A percentile compares a stretch with the other conserved stretches of the same genome.
These are phyloP conservation scores for Blastobotrys serpentis DNA, from an alignment of 1,139 yeast genomes.

Conservation along the genomic window DNA sequence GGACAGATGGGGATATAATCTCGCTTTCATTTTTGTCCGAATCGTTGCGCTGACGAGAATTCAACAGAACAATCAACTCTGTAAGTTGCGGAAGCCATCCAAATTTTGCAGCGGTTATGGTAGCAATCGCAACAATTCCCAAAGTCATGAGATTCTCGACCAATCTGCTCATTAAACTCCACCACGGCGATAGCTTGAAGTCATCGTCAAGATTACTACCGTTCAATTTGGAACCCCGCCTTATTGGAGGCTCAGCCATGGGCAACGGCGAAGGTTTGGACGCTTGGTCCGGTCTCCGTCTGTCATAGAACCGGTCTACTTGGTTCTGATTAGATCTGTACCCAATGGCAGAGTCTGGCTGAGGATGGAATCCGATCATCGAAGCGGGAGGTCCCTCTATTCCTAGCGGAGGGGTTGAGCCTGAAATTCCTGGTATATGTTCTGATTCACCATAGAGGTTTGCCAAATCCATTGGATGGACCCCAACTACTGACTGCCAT, in stretches of 20 bases:
- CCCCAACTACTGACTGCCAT: conserved; percentile 35
- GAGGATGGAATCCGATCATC: conserved; percentile 11
- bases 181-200: conserved; percentile 24
- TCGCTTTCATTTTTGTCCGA: neutral
- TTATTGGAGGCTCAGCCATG: conserved; percentile 19
- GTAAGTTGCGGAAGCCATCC: conserved; percentile 44
- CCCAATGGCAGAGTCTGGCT: neutral
- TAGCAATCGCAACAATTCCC: conserved; percentile 37
- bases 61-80: conserved; percentile 23
- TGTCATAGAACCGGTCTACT: neutral
- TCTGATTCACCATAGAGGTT: conserved; percentile 8
- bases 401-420: conserved; percentile 17
- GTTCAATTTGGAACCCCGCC: conserved; percentile 1
- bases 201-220: neutral
- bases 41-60: neutral
- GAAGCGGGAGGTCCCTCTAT: conserved; percentile 20
- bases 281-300: conserved; percentile 13
- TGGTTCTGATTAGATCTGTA: conserved; percentile 1
- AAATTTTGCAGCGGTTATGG: conserved; percentile 41
- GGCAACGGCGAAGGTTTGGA: conserved; percentile 23
- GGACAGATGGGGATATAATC: neutral
- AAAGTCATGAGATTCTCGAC: conserved; percentile 53
- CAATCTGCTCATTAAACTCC: conserved; percentile 34
- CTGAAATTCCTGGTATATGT: conserved; percentile 13
- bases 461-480: conserved; percentile 34